Percentiles rank a stretch among this genome's conserved stretches.
These are phyloP conservation scores for Rhynchospora tenuis DNA, from an alignment of 176 grass and related monocot species.

Conservation along the genomic window DNA sequence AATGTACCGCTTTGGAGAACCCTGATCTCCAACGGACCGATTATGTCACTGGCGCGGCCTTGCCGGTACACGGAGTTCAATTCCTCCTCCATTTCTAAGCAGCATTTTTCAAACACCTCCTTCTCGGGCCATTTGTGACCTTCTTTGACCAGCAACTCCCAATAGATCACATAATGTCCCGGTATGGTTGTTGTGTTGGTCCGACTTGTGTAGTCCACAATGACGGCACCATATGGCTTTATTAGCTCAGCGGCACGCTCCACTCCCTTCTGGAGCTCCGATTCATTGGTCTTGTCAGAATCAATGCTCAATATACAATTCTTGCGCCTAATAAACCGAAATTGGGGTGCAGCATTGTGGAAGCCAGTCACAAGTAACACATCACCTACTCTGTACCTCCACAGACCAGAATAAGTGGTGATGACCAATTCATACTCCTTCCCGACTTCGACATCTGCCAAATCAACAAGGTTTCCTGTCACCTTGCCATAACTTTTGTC, in stretches of 20 bases:
- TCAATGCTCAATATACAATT: conserved; percentile 93
- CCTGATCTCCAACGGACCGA: conserved; percentile 83
- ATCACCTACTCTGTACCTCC: conserved; percentile 80
- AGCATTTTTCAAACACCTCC: conserved; percentile 57
- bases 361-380: conserved; percentile 63
- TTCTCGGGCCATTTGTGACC: conserved; percentile 35
- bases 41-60: conserved; percentile 59
- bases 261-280: conserved; percentile 73
- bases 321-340: conserved; percentile 79
- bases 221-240: conserved; percentile 36
- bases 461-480: conserved; percentile 39
- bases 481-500: conserved; percentile 27
- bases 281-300: conserved; percentile 93
- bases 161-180: conserved; percentile 96
- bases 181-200: conserved; percentile 73
- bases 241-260: conserved; percentile 54
- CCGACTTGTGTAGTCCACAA: conserved; percentile 86
- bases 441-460: conserved; percentile 60
- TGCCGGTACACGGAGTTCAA: conserved; percentile 88
- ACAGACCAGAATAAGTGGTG: conserved; percentile 86
- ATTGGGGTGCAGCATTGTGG: conserved; percentile 84
- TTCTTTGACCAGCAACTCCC: conserved; percentile 69
- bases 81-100: conserved; percentile 99
- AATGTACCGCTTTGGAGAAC: conserved; percentile 68
- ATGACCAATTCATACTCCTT: conserved; percentile 91